Evolutionary conservation across 176 grass and related monocot genomes (phyloP).

Genomic region (Thinopyrum elongatum): DNA sequence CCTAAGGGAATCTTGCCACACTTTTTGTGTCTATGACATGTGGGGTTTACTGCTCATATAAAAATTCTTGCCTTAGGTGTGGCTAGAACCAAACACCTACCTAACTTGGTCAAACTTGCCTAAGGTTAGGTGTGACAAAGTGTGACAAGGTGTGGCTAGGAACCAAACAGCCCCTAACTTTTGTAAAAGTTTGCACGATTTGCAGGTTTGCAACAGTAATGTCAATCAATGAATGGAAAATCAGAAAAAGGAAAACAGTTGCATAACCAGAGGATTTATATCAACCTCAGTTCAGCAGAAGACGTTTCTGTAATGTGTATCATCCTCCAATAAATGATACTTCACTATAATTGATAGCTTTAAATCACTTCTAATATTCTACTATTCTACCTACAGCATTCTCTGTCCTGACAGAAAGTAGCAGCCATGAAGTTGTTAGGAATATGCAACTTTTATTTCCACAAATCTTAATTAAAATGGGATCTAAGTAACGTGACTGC

Average conservation of each 20-base stretch:
- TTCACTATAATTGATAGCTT: neutral
- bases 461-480: neutral
- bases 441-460: neutral
- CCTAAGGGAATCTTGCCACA: no score
- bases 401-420: neutral
- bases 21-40: no score
- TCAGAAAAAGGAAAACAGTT: neutral
- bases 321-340: slow-evolving; percentile 5
- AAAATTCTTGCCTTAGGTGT: no score
- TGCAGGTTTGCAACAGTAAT: neutral
- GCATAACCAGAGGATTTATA: slow-evolving; percentile 11
- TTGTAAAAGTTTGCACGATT: neutral
- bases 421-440: neutral
- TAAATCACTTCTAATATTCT: neutral
- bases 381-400: slow-evolving; percentile 10
- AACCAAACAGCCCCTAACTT: no score
- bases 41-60: no score
- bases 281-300: neutral
- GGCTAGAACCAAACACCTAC: no score
- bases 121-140: no score
- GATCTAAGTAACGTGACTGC: neutral
- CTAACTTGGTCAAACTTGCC: no score
- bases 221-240: slow-evolving; percentile 2
- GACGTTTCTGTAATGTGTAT: neutral
- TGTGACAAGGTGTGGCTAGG: no score